Conservation (phyloP, 2,329 filamentous ascomycete genomes). For the Tolypocladium paradoxum region DNA sequence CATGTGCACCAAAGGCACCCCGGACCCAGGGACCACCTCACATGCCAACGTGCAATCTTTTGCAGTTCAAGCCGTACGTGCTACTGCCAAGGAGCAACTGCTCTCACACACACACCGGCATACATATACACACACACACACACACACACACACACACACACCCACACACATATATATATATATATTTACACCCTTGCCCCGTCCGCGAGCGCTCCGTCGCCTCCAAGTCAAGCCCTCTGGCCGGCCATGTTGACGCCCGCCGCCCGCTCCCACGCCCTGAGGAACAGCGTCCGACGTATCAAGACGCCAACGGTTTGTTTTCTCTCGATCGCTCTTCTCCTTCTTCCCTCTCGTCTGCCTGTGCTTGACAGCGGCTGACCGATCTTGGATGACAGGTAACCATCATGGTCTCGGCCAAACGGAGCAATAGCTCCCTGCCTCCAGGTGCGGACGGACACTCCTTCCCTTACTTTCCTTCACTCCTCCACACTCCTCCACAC, state of each 20-base stretch:
- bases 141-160: no score
- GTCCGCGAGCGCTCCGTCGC: neutral
- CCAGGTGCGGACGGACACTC: constrained; percentile 25
- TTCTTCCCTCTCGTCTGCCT: no score
- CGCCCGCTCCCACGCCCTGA: constrained; percentile 20
- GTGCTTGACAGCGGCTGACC: neutral
- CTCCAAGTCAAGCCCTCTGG: neutral
- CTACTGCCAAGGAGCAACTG: no score
- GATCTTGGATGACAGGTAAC: constrained; percentile 5
- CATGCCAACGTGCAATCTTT: neutral
- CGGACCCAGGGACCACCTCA: neutral
- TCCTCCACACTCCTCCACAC: neutral
- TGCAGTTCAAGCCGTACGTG: no score
- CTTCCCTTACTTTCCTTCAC: neutral
- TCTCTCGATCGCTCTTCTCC: no score
- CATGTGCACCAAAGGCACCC: neutral
- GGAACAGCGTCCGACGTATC: constrained; percentile 22
- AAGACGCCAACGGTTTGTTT: constrained; percentile 11
- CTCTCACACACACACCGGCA: no score
- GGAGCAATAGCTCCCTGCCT: constrained; percentile 48
- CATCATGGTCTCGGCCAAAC: constrained; percentile 41
- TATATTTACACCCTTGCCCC: neutral
- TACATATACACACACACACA: no score
- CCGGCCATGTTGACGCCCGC: constrained; percentile 24
- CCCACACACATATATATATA: neutral